These are phyloP conservation scores for Candida vaughaniae DNA, from an alignment of 805 yeast genomes.

Conservation along the genomic window DNA sequence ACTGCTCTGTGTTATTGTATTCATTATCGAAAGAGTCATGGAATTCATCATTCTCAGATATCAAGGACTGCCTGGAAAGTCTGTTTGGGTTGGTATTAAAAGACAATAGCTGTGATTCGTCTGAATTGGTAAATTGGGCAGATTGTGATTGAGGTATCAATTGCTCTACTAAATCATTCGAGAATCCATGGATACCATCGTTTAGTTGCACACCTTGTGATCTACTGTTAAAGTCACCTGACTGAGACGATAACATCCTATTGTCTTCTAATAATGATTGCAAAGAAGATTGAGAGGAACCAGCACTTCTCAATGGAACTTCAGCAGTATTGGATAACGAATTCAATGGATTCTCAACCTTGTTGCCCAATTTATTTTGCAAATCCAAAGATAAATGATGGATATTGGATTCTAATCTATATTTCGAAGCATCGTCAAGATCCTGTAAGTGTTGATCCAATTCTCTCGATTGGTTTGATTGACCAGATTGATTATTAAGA, in stretches of 20 bases:
- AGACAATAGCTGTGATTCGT: slow-evolving; percentile 13
- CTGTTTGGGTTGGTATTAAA: slow-evolving; percentile 9
- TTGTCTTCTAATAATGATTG: slow-evolving; percentile 32
- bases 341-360: slow-evolving; percentile 32
- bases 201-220: slow-evolving; percentile 33
- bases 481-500: slow-evolving; percentile 18
- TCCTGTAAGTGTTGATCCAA: slow-evolving; percentile 37
- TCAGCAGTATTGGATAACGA: slow-evolving; percentile 27
- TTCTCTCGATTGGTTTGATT: slow-evolving; percentile 14
- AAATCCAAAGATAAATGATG: slow-evolving; percentile 33
- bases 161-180: slow-evolving; percentile 35
- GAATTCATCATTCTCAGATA: slow-evolving; percentile 15
- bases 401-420: slow-evolving; percentile 32
- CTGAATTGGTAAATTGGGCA: slow-evolving; percentile 6
- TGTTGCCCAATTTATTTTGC: slow-evolving; percentile 15
- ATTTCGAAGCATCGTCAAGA: slow-evolving; percentile 24
- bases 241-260: slow-evolving; percentile 22
- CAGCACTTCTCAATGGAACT: slow-evolving; percentile 26
- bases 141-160: slow-evolving; percentile 24
- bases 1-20: slow-evolving; percentile 36
- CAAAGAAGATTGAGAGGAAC: slow-evolving; percentile 42
- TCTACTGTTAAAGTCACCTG: slow-evolving; percentile 10
- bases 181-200: slow-evolving; percentile 44
- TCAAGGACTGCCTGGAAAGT: slow-evolving; percentile 6
- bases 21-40: slow-evolving; percentile 35